phyloP scores from a whole-genome alignment of 225 moss, liverwort and hornwort species.

The Straminergon stramineum region DNA sequence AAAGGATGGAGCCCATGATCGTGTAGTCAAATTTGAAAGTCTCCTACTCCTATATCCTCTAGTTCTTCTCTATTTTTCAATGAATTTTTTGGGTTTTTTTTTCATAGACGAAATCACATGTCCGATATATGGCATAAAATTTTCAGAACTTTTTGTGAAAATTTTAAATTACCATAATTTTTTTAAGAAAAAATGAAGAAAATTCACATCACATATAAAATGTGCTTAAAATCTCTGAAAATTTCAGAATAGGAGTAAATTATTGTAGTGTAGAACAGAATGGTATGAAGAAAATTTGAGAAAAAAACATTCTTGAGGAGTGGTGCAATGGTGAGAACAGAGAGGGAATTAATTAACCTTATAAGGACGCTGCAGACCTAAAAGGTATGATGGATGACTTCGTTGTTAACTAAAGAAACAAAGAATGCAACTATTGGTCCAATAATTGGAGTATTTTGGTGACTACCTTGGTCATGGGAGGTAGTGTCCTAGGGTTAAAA shows the following conservation, averaged over 20 bases:
- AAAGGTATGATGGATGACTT: background rate
- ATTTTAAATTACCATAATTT: background rate
- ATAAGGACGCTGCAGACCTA: accelerated
- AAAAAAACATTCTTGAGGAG: background rate
- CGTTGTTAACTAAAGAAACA: background rate
- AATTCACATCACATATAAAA: background rate
- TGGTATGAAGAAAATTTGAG: background rate
- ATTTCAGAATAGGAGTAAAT: background rate
- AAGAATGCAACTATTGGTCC: background rate
- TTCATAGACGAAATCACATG: background rate
- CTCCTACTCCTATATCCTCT: accelerated
- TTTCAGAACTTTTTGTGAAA: background rate
- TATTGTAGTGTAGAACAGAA: background rate
- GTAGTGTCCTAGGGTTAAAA: background rate
- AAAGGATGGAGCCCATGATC: accelerated
- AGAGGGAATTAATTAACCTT: no score
- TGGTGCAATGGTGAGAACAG: background rate
- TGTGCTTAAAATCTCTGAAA: accelerated
- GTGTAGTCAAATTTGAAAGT: background rate
- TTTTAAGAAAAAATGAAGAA: background rate
- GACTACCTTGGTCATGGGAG: background rate
- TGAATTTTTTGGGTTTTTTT: background rate
- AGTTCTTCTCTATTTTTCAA: background rate
- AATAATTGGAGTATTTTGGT: background rate
- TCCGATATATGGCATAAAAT: no score